phyloP scores from a whole-genome alignment of 805 yeast species.

The Monosporozyma aerobia region DNA sequence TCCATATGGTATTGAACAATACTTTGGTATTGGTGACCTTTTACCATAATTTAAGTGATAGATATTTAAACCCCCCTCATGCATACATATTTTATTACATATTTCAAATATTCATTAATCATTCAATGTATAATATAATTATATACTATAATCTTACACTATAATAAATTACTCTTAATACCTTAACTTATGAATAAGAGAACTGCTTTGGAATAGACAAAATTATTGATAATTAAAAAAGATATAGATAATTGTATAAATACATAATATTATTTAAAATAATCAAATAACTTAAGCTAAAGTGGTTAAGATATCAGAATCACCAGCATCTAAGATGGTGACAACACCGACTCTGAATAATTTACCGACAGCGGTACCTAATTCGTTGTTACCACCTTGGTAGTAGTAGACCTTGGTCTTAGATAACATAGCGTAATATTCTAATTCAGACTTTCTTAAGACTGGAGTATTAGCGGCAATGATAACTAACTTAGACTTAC shows the following conservation, averaged over 20 bases:
- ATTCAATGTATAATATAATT: not conserved
- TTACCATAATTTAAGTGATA: constrained; percentile 7
- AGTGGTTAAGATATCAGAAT: constrained; percentile 91
- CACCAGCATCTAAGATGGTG: constrained; percentile 97
- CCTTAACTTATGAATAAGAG: not conserved
- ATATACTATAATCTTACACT: not conserved
- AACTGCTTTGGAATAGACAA: not conserved
- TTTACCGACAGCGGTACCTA: constrained; percentile 99
- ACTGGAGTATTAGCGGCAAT: constrained; percentile 99
- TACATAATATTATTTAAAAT: not conserved
- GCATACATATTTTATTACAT: not conserved
- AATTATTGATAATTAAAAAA: constrained; percentile 1
- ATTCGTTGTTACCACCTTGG: constrained; percentile 99
- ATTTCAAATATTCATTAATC: constrained; percentile 1
- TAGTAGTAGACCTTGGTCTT: constrained; percentile 95
- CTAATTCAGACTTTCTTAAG: constrained; percentile 98
- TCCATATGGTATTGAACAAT: constrained; percentile 74
- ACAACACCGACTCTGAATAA: constrained; percentile 99
- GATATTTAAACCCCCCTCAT: not conserved
- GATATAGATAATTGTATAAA: not conserved
- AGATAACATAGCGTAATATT: constrained; percentile 99
- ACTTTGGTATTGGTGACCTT: constrained; percentile 55
- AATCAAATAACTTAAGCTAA: constrained; percentile 28
- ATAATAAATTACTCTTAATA: not conserved
- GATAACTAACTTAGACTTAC: constrained; percentile 96